phyloP scores from a whole-genome alignment of 2,329 filamentous ascomycete genomes.

The Paraphoma sp. region DNA sequence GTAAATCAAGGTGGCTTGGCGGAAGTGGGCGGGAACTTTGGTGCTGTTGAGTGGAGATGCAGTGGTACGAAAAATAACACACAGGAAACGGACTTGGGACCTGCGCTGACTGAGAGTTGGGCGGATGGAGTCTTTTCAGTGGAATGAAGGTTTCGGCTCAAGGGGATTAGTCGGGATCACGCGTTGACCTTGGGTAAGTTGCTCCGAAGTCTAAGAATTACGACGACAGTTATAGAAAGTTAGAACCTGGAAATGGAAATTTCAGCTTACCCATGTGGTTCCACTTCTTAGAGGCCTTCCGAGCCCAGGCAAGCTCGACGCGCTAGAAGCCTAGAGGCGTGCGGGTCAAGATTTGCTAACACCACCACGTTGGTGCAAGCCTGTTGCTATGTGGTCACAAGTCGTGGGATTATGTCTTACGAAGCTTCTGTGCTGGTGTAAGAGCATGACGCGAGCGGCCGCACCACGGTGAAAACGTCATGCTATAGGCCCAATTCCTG shows the following conservation, averaged over 20 bases:
- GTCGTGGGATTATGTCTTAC: constrained; percentile 28
- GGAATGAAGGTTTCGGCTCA: constrained; percentile 17
- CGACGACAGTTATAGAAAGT: constrained; percentile 19
- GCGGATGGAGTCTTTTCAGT: constrained; percentile 15
- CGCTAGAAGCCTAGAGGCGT: constrained; percentile 22
- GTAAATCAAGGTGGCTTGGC: constrained; percentile 33
- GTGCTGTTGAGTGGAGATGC: constrained; percentile 38
- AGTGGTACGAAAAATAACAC: constrained; percentile 23
- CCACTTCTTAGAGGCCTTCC: constrained; percentile 20
- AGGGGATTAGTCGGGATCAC: constrained; percentile 17
- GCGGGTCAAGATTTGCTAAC: constrained; percentile 24
- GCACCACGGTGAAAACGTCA: constrained; percentile 10
- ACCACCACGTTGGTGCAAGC: constrained; percentile 33
- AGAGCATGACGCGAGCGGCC: constrained; percentile 23
- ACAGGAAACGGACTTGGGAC: constrained; percentile 6
- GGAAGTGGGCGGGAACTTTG: constrained; percentile 23
- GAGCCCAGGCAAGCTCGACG: constrained; percentile 17
- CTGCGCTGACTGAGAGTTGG: constrained; percentile 13
- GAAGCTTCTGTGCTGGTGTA: constrained; percentile 21
- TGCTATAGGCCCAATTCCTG: constrained; percentile 19
- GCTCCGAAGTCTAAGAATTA: constrained; percentile 24
- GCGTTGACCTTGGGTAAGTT: constrained; percentile 11
- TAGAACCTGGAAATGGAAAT: constrained; percentile 23
- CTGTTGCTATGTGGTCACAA: constrained; percentile 27
- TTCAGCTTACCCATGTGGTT: constrained; percentile 19